Evolutionary conservation across 2,329 filamentous ascomycete species (phyloP).

Genomic region (Elsinoe perseae): DNA sequence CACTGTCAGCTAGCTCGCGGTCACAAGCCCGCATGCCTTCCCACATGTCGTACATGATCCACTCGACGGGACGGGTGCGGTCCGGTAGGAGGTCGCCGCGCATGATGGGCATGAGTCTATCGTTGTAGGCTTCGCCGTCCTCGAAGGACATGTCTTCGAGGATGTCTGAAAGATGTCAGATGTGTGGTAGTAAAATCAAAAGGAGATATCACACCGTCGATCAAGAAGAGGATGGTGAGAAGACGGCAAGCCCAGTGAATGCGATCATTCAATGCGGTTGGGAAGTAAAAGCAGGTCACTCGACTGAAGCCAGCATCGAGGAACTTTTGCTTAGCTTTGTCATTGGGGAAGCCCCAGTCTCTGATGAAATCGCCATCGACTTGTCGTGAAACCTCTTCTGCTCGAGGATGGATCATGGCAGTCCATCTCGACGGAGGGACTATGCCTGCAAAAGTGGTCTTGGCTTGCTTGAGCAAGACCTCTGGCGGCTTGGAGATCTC

Average conservation of each 20-base stretch:
- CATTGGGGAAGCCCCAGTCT: slow-evolving; percentile 1
- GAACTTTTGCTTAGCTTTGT: slow-evolving; percentile 1
- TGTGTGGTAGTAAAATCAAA: background rate
- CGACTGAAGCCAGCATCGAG: background rate
- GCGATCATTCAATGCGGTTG: slow-evolving; percentile 32
- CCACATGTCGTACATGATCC: slow-evolving; percentile 37
- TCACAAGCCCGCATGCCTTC: slow-evolving; percentile 34
- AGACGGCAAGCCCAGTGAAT: slow-evolving; percentile 35
- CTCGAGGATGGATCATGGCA: background rate
- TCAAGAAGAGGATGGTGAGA: slow-evolving; percentile 36
- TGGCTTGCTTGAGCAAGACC: too few relatives aligned
- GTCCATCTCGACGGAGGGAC: background rate
- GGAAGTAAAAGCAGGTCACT: slow-evolving; percentile 24
- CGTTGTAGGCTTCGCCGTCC: slow-evolving; percentile 34
- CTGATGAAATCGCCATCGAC: slow-evolving; percentile 7
- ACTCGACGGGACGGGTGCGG: slow-evolving; percentile 30
- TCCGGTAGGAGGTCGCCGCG: slow-evolving; percentile 30
- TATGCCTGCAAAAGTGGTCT: too few relatives aligned
- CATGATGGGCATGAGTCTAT: slow-evolving; percentile 32
- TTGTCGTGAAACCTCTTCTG: background rate
- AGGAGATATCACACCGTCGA: slow-evolving; percentile 33
- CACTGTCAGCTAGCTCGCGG: slow-evolving; percentile 30
- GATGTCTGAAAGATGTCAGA: slow-evolving; percentile 28
- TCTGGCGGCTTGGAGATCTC: too few relatives aligned
- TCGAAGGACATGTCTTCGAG: slow-evolving; percentile 38